phyloP scores from a whole-genome alignment of 192 early-diverging fungal genomes.

The Coemansia aciculifera region DNA sequence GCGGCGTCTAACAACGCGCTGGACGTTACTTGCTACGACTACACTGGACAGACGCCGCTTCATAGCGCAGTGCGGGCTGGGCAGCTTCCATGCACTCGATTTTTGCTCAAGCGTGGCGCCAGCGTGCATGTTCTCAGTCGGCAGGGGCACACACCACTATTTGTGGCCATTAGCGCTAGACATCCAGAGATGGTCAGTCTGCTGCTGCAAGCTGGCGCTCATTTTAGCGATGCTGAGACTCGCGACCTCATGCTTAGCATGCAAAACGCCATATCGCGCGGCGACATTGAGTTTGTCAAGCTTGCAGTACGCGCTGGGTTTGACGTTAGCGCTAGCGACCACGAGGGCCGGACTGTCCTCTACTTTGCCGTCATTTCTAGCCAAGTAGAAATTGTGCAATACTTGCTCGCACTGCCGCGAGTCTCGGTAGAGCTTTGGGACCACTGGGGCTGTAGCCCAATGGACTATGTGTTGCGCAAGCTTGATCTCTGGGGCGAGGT shows the following conservation, averaged over 20 bases:
- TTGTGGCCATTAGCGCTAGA: constrained; percentile 71
- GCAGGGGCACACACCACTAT: constrained; percentile 87
- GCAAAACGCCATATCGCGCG: constrained; percentile 47
- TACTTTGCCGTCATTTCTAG: constrained; percentile 49
- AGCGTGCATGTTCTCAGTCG: constrained; percentile 89
- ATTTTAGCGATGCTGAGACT: constrained; percentile 82
- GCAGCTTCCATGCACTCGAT: constrained; percentile 70
- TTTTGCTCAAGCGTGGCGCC: constrained; percentile 79
- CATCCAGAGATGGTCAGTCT: constrained; percentile 65
- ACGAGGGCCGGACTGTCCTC: constrained; percentile 47
- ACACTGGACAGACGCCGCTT: constrained; percentile 79
- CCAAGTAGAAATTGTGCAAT: constrained; percentile 53
- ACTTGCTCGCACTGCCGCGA: constrained; percentile 32
- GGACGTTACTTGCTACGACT: constrained; percentile 74
- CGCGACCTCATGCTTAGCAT: constrained; percentile 63
- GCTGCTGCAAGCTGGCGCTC: constrained; percentile 79
- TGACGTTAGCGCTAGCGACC: constrained; percentile 38
- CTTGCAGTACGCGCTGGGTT: constrained; percentile 46
- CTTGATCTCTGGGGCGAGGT: constrained; percentile 49
- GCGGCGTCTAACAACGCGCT: constrained; percentile 58
- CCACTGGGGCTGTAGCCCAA: constrained; percentile 50
- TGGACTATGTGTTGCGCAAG: constrained; percentile 51
- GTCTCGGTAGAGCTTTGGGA: constrained; percentile 41
- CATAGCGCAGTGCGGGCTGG: constrained; percentile 84
- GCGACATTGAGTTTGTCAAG: constrained; percentile 55